Evolutionary conservation across 306 rosid species (phyloP), one percentile per base, ranked within the genome.

Genomic region (Ceratonia siliqua): DNA sequence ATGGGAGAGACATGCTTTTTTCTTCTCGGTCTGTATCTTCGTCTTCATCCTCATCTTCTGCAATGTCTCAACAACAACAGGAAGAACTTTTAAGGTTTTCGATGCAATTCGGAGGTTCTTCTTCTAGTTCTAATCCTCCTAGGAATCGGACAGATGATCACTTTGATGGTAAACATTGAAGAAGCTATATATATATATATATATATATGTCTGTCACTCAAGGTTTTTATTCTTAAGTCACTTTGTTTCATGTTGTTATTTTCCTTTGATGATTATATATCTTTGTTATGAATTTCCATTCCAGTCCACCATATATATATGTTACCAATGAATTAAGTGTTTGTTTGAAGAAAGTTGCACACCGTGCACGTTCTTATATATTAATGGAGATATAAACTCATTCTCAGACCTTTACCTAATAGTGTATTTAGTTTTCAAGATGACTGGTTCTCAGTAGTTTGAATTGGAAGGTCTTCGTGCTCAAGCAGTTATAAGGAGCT

Each of bases 51-150:
- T 41, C 82, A 7, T 61, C 88, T 39, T 82, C 75, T 17, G 73
- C 20, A 59, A 15, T 65, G 55, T 30, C 89, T 25, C 72, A 59
- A 22, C 85, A 72, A 61, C 83, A 82, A 15, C 72, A 88, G n/a
- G 45, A 78, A 24, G 82, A 81, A 56, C 74, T 74, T 38, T 5
- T 50, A 24, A 70, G 73, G 38, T 77, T 76, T 78, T 74, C 86
- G 0, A 79, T 70, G 88, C 92, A 80, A 9, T 79, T 59, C 17
- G 91, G 88, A 42, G 86, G 87, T 50, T 75, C 87, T 55, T 82
- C 87, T 64, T 59, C 88, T 7, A 17, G 68, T 39, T 66, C 83
- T 20, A 70, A 70, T 25, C 87, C 79, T 70, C 53, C 78, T 14
- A 7, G 27, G 13, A 75, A 80, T 68, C 79, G 81, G 87, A 79